Base-by-base conservation (phyloP, 129 eudicot genomes). In the Flaveria bidentis region DNA sequence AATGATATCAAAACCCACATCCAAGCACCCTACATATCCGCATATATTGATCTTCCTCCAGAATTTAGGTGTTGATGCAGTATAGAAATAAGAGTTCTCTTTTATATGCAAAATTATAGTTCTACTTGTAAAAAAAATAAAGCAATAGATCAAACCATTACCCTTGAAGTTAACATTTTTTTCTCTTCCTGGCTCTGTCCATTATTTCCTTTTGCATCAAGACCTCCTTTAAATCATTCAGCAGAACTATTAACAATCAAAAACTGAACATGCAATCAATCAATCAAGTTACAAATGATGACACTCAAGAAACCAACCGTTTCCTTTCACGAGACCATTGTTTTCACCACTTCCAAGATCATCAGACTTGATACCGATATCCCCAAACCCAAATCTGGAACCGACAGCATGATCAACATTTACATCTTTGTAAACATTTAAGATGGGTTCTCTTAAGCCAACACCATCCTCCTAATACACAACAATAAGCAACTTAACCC, bases 381-480 rank as follows among this genome's bases (percentile, higher is more conserved):
- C 85, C 62, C 12, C 49, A 42, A 86, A 75, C 62, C 12, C 49
- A 42, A 86, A 75, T 82, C 64, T 50, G 30, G 56, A 73, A 56
- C 78, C 66, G 58, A 76, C 75, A 33, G 42, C 25, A 1, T 87
- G 74, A 74, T 71, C 77, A 58, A 72, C 75, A 23, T 66, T 76
- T 55, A 78, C 87, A 82, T 87, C 92, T 87, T 85, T 89, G 82
- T 85, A 92, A 79, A 92, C 92, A 56, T 81, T 60, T 42, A 81
- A 76, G 22, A 83, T 56, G 22, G 97, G 97, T 84, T 82, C 92
- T 81, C 82, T 80, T 69, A 89, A 55, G 9, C 85, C 87, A 77
- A 61, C 85, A 80, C 71, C 80, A 52, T 85, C 89, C 60, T 84
- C 92, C 97, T 88, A 74, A 58, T 49, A 71, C 64, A 71, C 53